phyloP scores from a whole-genome alignment of 768 basidiomycete species.

The Boletus rubescentipes region DNA sequence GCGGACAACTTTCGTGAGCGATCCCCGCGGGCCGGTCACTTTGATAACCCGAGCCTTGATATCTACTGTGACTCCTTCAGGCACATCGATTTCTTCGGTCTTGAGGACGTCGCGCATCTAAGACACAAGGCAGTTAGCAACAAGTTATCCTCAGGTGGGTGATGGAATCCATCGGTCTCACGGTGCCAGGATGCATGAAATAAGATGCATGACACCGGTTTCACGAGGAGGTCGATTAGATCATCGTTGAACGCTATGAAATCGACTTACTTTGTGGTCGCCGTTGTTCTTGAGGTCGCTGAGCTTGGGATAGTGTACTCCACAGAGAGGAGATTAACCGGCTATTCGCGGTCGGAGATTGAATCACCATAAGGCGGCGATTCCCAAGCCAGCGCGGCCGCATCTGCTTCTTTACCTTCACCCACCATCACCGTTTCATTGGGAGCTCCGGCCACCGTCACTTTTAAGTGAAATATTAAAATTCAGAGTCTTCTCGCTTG shows the following conservation, averaged over 20 bases:
- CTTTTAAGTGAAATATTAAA: slow-evolving; percentile 51
- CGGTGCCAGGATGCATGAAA: neutral
- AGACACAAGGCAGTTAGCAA: slow-evolving; percentile 23
- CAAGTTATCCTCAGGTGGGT: slow-evolving; percentile 30
- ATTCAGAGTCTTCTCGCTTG: slow-evolving; percentile 36
- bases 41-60: slow-evolving; percentile 92
- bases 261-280: slow-evolving; percentile 29
- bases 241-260: neutral
- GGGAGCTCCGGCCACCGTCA: slow-evolving; percentile 39
- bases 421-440: slow-evolving; percentile 46
- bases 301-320: slow-evolving; percentile 7
- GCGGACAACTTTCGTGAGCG: slow-evolving; percentile 86
- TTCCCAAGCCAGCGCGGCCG: slow-evolving; percentile 23
- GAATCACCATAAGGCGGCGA: slow-evolving; percentile 28
- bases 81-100: slow-evolving; percentile 90
- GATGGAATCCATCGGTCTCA: slow-evolving; percentile 40
- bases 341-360: slow-evolving; percentile 37
- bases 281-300: slow-evolving; percentile 27
- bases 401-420: slow-evolving; percentile 41
- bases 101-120: slow-evolving; percentile 93
- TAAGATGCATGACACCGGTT: neutral
- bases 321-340: slow-evolving; percentile 14
- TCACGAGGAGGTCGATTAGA: neutral
- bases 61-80: slow-evolving; percentile 78
- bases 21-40: slow-evolving; percentile 91